Base-by-base conservation (phyloP, 495 filamentous ascomycete genomes). In the Podospora pseudoanserina region DNA sequence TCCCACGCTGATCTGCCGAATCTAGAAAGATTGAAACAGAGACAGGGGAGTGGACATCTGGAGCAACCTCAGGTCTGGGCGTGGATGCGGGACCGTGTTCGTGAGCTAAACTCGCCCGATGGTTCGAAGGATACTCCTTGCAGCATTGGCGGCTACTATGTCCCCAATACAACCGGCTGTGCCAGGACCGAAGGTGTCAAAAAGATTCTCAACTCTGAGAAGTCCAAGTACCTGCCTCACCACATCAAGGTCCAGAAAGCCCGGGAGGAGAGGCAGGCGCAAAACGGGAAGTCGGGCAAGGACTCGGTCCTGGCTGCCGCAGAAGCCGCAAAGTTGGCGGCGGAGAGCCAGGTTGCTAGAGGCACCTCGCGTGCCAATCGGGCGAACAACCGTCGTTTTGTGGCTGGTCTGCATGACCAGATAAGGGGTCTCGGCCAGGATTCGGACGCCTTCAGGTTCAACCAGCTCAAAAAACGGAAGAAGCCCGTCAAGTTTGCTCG, bases 391-490 rank as follows among this genome's bases (percentile, higher is more conserved):
- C 93, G 95, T 39, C 91, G 94, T 53, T 88, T 93, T 58, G 93
- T 96, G 60, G 94, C 94, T 23, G 94, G 97, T 70, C 91, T 99
- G 73, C 94, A 95, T 74, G 93, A 93, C 16, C 93, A 97, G 75
- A 94, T 95, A 78, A 92, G 92, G 76, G 91, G 89, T 44, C 86
- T 97, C 64, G 88, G 90, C 23, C 92, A 90, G 49, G 92, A 96
- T 63, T 90, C 91, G 44, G 94, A 96, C 73, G 91, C 91, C 58
- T 85, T 99, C 68, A 90, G 93, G 23, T 99, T 99, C 86, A 99
- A 99, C 78, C 96, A 98, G 81, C 88, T 99, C 55, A 97, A 98
- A 84, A 99, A 98, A 78, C 89, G 95, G 61, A 98, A 98, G 88
- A 99, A 99, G 82, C 93, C 94, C 0, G 95, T 99, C 65, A 94